Percentiles rank a stretch among this genome's conserved stretches.
Conservation (phyloP, 2,329 filamentous ascomycete genomes). For the Sodiomyces alkalinus region DNA sequence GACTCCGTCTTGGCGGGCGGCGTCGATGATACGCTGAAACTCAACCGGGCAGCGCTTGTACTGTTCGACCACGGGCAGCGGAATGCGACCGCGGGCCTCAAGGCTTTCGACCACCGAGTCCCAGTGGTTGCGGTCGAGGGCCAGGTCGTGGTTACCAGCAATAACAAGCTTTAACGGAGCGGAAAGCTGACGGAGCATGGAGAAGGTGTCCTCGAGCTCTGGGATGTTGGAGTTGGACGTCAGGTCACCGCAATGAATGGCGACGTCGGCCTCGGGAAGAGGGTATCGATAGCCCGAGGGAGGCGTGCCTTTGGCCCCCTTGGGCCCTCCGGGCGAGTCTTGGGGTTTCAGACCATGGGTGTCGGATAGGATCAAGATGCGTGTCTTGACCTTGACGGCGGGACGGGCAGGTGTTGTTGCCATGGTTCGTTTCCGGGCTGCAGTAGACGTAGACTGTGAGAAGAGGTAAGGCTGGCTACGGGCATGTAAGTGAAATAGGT, state of each 20-base stretch:
- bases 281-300: slow-evolving; percentile 16
- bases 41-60: slow-evolving; percentile 23
- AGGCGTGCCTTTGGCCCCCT: slow-evolving; percentile 1
- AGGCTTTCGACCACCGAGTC: background rate
- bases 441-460: too few species aligned
- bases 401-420: too few species aligned
- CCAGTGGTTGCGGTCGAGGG: slow-evolving; percentile 14
- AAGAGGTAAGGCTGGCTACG: too few species aligned
- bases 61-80: slow-evolving; percentile 4
- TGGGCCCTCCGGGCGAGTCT: background rate
- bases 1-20: slow-evolving; percentile 2
- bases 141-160: slow-evolving; percentile 36
- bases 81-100: background rate
- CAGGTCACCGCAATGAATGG: slow-evolving; percentile 34
- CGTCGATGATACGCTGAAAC: slow-evolving; percentile 15
- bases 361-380: slow-evolving; percentile 23
- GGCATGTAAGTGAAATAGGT: too few species aligned
- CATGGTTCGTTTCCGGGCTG: too few species aligned
- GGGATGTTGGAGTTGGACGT: slow-evolving; percentile 25
- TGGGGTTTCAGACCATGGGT: slow-evolving; percentile 15
- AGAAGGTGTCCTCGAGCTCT: slow-evolving; percentile 21
- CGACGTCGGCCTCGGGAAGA: slow-evolving; percentile 25
- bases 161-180: slow-evolving; percentile 33
- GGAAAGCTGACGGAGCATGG: slow-evolving; percentile 20
- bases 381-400: slow-evolving; percentile 18